Conservation (phyloP, 1,284 basidiomycete genomes). For the Cryptococcus neoformans region DNA sequence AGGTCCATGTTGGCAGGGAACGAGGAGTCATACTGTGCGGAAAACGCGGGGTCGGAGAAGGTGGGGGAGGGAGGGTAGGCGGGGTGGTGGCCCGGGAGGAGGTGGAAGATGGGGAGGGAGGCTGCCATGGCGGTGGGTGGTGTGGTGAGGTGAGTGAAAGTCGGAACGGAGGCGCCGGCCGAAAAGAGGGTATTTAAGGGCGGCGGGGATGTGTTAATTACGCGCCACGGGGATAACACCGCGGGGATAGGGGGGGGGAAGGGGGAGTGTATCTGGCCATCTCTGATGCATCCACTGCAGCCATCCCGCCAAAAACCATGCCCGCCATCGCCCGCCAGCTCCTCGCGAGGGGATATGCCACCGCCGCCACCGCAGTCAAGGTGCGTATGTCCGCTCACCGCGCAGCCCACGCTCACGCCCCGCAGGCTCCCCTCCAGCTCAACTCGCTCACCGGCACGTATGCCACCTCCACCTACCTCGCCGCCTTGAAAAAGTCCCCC, state of each 20-base stretch:
- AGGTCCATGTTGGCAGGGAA: conserved; percentile 1
- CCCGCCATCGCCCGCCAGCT: conserved; percentile 41
- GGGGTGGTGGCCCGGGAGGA: conserved; percentile 7
- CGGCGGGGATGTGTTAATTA: not conserved
- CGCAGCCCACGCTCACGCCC: not conserved
- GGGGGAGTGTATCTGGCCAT: not conserved
- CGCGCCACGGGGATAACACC: not conserved
- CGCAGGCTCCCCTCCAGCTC: conserved; percentile 50
- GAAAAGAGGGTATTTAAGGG: too few relatives aligned
- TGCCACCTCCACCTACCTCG: conserved; percentile 88
- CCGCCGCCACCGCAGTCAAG: conserved; percentile 44
- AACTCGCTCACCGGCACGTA: conserved; percentile 67
- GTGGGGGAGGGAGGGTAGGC: conserved; percentile 15
- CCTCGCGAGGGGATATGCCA: conserved; percentile 47
- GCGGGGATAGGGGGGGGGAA: not conserved
- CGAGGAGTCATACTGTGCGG: conserved; percentile 1
- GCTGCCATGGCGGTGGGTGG: not conserved
- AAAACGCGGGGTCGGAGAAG: conserved; percentile 15
- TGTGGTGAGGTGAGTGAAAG: not conserved
- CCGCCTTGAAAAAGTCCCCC: conserved; percentile 81
- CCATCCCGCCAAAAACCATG: conserved; percentile 22
- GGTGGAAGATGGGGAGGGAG: conserved; percentile 14
- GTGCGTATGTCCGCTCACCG: conserved; percentile 24
- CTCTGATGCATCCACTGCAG: not conserved
- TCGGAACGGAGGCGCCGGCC: not conserved